These are phyloP conservation scores for Magnolia sinica DNA, from an alignment of 164 flowering plant genomes.

Conservation along the genomic window DNA sequence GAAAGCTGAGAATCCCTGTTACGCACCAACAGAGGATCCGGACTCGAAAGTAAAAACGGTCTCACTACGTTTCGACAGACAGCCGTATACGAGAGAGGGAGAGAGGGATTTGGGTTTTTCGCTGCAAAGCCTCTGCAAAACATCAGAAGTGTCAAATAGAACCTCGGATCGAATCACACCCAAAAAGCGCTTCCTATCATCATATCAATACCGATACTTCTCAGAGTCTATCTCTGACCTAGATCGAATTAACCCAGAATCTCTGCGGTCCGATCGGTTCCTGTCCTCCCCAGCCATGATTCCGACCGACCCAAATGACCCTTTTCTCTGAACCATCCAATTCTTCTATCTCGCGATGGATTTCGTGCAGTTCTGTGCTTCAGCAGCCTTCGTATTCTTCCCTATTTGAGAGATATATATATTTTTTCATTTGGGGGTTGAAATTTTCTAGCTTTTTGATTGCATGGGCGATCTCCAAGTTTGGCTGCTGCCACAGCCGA, in stretches of 20 bases:
- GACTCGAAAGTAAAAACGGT: not conserved
- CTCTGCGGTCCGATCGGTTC: not conserved
- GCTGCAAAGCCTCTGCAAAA: not conserved
- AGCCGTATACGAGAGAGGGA: not conserved
- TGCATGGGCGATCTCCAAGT: constrained; percentile 35
- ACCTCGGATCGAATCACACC: constrained; percentile 2
- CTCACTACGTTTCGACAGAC: not conserved
- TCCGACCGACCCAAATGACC: not conserved
- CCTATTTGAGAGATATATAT: not conserved
- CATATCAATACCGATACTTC: not conserved
- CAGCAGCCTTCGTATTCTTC: not conserved
- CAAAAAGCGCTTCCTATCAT: not conserved
- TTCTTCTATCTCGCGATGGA: not conserved
- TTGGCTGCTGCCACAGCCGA: constrained; percentile 17
- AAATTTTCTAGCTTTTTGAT: not conserved
- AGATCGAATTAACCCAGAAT: not conserved
- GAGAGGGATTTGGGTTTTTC: not conserved
- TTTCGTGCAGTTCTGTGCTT: not conserved
- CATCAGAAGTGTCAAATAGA: not conserved
- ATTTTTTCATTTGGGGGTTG: not conserved
- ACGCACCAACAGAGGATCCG: not conserved
- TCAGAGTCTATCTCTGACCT: not conserved
- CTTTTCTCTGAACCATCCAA: not conserved
- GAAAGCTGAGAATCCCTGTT: not conserved
- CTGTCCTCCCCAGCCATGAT: not conserved